Conservation (phyloP, 768 basidiomycete species). For the Leccinum ochraceum region DNA sequence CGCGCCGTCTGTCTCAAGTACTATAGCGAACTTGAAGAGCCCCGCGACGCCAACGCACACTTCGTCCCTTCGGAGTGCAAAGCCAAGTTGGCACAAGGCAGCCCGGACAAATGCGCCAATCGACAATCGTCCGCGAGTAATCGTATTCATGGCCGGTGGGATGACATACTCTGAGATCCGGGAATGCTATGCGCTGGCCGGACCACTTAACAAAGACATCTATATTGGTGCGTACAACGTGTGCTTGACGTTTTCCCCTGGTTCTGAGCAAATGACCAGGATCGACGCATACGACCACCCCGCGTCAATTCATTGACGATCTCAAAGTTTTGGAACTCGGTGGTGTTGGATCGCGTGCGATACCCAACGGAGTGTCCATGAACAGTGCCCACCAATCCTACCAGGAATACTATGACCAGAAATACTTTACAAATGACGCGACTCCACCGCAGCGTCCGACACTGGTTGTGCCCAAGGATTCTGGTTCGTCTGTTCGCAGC, state of each 20-base stretch:
- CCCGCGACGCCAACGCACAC: conserved; percentile 51
- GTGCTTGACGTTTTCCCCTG: conserved; percentile 37
- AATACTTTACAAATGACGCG: conserved; percentile 53
- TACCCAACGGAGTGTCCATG: conserved; percentile 69
- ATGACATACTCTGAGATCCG: conserved; percentile 96
- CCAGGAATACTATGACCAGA: conserved; percentile 81
- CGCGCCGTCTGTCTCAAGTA: conserved; percentile 53
- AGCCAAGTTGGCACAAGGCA: conserved; percentile 87
- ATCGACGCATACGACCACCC: conserved; percentile 85
- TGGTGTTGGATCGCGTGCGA: conserved; percentile 76
- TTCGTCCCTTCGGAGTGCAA: conserved; percentile 83
- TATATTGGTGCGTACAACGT: conserved; percentile 68
- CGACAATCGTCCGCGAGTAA: conserved; percentile 69
- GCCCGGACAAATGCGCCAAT: conserved; percentile 51
- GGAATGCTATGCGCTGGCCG: conserved; percentile 79
- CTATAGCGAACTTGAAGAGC: conserved; percentile 44
- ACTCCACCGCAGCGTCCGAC: conserved; percentile 33
- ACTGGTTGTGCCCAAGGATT: conserved; percentile 30
- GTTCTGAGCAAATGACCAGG: conserved; percentile 54
- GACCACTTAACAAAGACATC: conserved; percentile 78
- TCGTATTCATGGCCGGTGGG: conserved; percentile 93
- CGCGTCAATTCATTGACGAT: conserved; percentile 83
- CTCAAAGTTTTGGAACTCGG: conserved; percentile 83
- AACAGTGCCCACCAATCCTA: conserved; percentile 48
- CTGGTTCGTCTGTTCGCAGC: conserved; percentile 15